phyloP scores from a whole-genome alignment of 1,284 basidiomycete species.

The Ceratobasidium theobromae region DNA sequence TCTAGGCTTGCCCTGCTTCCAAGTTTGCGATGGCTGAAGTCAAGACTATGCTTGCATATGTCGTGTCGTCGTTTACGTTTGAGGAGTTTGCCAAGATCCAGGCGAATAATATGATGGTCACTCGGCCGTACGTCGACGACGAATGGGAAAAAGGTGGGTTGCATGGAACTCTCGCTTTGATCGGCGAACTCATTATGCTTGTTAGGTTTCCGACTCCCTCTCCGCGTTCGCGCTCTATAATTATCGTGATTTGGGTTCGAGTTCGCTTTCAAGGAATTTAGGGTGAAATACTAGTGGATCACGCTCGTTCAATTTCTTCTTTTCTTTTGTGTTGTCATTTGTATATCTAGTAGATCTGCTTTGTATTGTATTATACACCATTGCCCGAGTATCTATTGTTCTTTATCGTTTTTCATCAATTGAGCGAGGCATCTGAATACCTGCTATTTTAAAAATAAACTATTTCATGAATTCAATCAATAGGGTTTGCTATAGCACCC shows the following conservation, averaged over 20 bases:
- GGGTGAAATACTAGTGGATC: neutral
- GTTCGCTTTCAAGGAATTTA: neutral
- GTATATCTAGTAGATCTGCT: constrained; percentile 15
- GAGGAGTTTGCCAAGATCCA: constrained; percentile 36
- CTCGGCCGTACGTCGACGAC: constrained; percentile 43
- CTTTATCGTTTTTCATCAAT: too few relatives aligned
- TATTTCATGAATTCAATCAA: neutral
- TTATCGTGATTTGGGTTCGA: neutral
- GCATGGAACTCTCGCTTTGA: neutral
- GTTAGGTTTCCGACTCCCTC: constrained; percentile 19
- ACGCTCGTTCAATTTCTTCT: constrained; percentile 8
- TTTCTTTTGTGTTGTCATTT: neutral
- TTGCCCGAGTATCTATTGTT: neutral
- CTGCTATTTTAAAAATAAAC: too few relatives aligned
- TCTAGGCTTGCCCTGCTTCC: constrained; percentile 71
- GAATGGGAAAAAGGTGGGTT: constrained; percentile 41
- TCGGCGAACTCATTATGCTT: neutral
- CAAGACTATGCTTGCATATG: constrained; percentile 45
- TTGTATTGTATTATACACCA: neutral
- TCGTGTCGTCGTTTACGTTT: constrained; percentile 44
- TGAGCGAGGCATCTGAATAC: too few relatives aligned
- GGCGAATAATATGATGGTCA: constrained; percentile 42
- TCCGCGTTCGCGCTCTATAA: constrained; percentile 27
- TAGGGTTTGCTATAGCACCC: constrained; percentile 60
- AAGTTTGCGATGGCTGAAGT: constrained; percentile 67